Evolutionary conservation across 805 yeast genomes (phyloP).

Genomic region (Wickerhamomyces chambardii): DNA sequence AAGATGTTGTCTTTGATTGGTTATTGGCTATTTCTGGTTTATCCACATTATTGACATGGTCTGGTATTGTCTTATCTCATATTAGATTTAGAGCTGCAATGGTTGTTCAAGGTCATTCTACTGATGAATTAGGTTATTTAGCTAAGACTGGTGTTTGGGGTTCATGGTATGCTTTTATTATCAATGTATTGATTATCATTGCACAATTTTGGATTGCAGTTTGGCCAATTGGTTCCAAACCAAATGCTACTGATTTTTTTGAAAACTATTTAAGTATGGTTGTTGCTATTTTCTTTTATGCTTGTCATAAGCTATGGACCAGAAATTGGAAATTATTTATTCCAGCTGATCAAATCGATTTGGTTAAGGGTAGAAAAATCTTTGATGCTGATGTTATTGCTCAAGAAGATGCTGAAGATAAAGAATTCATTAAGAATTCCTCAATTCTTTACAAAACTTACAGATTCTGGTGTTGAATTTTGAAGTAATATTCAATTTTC

Average conservation of each 20-base stretch:
- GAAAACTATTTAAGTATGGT: conserved; percentile 37
- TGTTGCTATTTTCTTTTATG: conserved; percentile 30
- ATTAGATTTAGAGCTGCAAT: conserved; percentile 59
- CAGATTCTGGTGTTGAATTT: conserved; percentile 47
- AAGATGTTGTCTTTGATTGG: conserved; percentile 56
- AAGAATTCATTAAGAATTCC: conserved; percentile 35
- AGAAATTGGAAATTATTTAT: conserved; percentile 21
- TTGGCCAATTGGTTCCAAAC: conserved; percentile 43
- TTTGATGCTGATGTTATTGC: conserved; percentile 36
- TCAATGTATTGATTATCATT: conserved; percentile 52
- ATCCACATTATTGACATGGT: conserved; percentile 57
- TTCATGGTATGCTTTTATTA: conserved; percentile 47
- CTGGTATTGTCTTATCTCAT: conserved; percentile 48
- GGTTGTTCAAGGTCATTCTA: conserved; percentile 53
- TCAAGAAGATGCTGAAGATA: conserved; percentile 38
- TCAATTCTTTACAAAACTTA: conserved; percentile 39
- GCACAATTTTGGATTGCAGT: conserved; percentile 83
- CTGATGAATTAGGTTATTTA: conserved; percentile 57
- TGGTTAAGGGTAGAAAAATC: conserved; percentile 45
- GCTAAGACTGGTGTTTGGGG: conserved; percentile 66
- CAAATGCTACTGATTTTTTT: conserved; percentile 30
- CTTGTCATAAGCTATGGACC: conserved; percentile 31
- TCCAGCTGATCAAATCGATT: conserved; percentile 35
- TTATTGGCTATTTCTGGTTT: conserved; percentile 55
- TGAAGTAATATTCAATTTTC: no score